Evolutionary conservation across 2,329 filamentous ascomycete genomes (phyloP).

Genomic region (Ophiostoma australiae): DNA sequence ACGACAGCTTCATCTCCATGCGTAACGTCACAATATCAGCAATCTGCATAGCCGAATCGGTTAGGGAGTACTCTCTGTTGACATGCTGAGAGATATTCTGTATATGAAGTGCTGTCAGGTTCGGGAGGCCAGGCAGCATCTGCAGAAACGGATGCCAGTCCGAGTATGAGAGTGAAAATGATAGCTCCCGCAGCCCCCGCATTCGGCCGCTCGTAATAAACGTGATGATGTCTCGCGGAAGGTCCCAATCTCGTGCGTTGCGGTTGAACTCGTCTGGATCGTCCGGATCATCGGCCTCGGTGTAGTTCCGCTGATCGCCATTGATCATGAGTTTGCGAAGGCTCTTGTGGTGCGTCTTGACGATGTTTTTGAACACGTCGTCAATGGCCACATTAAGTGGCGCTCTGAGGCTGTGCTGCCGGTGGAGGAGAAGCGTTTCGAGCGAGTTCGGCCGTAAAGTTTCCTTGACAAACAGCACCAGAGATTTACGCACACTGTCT

Average conservation of each 20-base stretch:
- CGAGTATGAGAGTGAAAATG: constrained; percentile 65
- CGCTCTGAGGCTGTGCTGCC: constrained; percentile 48
- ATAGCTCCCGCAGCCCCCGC: constrained; percentile 64
- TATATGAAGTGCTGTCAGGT: constrained; percentile 52
- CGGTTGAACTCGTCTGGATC: constrained; percentile 34
- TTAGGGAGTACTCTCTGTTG: constrained; percentile 45
- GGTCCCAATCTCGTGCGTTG: constrained; percentile 65
- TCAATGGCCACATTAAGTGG: constrained; percentile 46
- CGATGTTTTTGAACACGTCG: constrained; percentile 66
- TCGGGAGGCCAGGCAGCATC: constrained; percentile 63
- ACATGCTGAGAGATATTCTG: constrained; percentile 30
- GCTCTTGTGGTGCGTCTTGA: constrained; percentile 66
- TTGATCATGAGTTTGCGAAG: constrained; percentile 70
- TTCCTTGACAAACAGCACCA: constrained; percentile 72
- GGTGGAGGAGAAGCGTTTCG: constrained; percentile 74
- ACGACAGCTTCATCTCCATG: constrained; percentile 71
- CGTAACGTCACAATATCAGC: constrained; percentile 72
- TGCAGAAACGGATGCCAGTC: constrained; percentile 82
- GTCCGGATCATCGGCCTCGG: constrained; percentile 31
- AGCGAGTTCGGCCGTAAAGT: constrained; percentile 72
- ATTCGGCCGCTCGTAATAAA: constrained; percentile 76
- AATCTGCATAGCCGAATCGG: constrained; percentile 70
- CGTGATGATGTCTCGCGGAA: constrained; percentile 61
- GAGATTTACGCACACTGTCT: constrained; percentile 61
- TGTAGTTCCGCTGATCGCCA: constrained; percentile 53